phyloP scores from a whole-genome alignment of 208 protist species.

The Trypanosoma mega region DNA sequence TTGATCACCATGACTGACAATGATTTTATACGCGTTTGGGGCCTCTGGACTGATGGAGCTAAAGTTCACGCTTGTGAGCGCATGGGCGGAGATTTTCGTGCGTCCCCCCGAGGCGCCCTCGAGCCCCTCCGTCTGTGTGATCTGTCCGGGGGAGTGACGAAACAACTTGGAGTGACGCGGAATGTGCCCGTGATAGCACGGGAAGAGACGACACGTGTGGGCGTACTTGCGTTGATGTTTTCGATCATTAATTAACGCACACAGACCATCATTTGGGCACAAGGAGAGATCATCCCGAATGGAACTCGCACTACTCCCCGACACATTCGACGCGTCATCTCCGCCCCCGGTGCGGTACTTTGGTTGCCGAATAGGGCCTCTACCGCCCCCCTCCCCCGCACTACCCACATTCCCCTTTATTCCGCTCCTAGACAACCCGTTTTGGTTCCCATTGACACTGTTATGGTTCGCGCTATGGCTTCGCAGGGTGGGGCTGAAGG shows the following conservation, averaged over 20 bases:
- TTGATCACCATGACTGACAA: constrained; percentile 69
- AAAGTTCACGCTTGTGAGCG: constrained; percentile 80
- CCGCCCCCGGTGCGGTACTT: constrained; percentile 19
- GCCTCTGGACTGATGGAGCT: constrained; percentile 79
- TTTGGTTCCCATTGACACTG: neutral
- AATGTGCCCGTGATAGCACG: constrained; percentile 84
- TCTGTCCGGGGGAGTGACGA: constrained; percentile 71
- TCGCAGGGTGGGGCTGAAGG: neutral
- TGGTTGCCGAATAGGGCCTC: neutral
- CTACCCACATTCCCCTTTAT: neutral
- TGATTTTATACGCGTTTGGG: constrained; percentile 78
- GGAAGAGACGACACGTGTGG: constrained; percentile 85
- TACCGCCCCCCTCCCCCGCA: neutral
- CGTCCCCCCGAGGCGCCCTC: constrained; percentile 7
- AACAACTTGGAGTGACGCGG: constrained; percentile 75
- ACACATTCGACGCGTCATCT: constrained; percentile 45
- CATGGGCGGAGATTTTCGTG: constrained; percentile 55
- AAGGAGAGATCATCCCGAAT: constrained; percentile 62
- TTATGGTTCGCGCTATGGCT: neutral
- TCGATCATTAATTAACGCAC: constrained; percentile 74
- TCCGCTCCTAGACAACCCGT: neutral
- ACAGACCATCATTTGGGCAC: constrained; percentile 73
- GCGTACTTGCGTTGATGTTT: constrained; percentile 81
- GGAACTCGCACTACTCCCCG: constrained; percentile 65
- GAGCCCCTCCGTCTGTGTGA: constrained; percentile 47